Conservation (phyloP, 257 asterid species). For the Petunia axillaris region DNA sequence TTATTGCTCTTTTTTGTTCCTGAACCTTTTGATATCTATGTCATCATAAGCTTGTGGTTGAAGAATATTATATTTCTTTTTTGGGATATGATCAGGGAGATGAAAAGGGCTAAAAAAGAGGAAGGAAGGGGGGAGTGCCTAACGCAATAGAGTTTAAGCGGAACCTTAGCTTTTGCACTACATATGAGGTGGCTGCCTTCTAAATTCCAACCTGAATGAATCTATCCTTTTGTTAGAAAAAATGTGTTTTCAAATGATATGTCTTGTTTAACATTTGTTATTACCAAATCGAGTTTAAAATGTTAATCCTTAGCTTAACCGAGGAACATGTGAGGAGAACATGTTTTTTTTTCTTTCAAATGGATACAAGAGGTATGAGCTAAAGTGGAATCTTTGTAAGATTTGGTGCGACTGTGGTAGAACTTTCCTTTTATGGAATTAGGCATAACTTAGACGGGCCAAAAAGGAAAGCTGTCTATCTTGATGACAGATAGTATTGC, state of each 20-base stretch:
- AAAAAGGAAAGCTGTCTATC: too few relatives aligned
- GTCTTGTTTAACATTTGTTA: conserved; percentile 1
- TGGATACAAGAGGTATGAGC: too few relatives aligned
- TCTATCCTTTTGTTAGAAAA: not conserved
- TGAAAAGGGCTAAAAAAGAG: not conserved
- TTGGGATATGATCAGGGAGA: not conserved
- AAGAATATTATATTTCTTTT: not conserved
- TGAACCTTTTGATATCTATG: not conserved
- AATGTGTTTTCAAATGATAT: not conserved
- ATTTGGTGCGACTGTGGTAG: too few relatives aligned
- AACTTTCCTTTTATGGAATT: too few relatives aligned
- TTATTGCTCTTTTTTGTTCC: not conserved
- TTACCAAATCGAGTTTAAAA: not conserved
- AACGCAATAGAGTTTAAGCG: not conserved
- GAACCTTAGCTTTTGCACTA: not conserved
- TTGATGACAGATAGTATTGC: too few relatives aligned
- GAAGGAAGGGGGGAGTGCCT: not conserved
- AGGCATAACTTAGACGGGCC: too few relatives aligned
- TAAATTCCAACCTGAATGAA: not conserved
- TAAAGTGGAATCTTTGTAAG: too few relatives aligned
- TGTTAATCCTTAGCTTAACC: not conserved
- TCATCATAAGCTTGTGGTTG: not conserved
- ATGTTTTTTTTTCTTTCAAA: too few relatives aligned
- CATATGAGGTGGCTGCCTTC: not conserved
- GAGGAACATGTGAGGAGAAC: too few relatives aligned